phyloP scores from a whole-genome alignment of 805 yeast species.

The Kodamaea laetipori region DNA sequence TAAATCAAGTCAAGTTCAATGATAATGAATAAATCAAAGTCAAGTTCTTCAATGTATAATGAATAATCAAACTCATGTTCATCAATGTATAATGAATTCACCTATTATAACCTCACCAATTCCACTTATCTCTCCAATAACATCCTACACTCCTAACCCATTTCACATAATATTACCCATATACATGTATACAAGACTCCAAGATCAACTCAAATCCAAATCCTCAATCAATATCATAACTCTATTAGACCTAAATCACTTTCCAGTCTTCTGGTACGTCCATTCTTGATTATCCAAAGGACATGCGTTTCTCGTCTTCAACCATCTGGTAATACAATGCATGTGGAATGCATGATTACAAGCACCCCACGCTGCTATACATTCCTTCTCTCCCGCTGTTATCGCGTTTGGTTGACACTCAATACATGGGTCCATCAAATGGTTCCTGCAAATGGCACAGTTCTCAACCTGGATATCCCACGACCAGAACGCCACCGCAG shows the following conservation, averaged over 20 bases:
- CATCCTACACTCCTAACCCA: neutral
- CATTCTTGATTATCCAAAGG: slow-evolving; percentile 95
- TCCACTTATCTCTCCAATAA: neutral
- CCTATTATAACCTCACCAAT: too few relatives aligned
- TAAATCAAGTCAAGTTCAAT: too few relatives aligned
- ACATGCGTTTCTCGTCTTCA: slow-evolving; percentile 91
- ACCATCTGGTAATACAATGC: slow-evolving; percentile 96
- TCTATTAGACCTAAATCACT: slow-evolving; percentile 28
- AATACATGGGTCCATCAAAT: slow-evolving; percentile 96
- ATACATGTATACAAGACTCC: neutral
- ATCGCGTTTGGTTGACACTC: slow-evolving; percentile 89
- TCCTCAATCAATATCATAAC: neutral
- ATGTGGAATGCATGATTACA: slow-evolving; percentile 98
- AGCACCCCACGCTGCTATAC: slow-evolving; percentile 95
- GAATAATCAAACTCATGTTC: too few relatives aligned
- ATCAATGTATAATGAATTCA: too few relatives aligned
- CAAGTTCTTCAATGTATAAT: too few relatives aligned
- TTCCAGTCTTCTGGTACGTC: slow-evolving; percentile 71
- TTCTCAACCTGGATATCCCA: slow-evolving; percentile 96
- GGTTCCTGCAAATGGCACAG: slow-evolving; percentile 98
- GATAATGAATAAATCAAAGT: too few relatives aligned
- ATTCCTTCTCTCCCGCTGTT: slow-evolving; percentile 62
- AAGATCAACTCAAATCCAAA: neutral
- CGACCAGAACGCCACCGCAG: slow-evolving; percentile 99
- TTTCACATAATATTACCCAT: slow-evolving; percentile 5